A percentile compares a stretch with the other conserved stretches of the same genome.
Conservation (phyloP, 768 basidiomycete genomes). For the Podaxis sp. region DNA sequence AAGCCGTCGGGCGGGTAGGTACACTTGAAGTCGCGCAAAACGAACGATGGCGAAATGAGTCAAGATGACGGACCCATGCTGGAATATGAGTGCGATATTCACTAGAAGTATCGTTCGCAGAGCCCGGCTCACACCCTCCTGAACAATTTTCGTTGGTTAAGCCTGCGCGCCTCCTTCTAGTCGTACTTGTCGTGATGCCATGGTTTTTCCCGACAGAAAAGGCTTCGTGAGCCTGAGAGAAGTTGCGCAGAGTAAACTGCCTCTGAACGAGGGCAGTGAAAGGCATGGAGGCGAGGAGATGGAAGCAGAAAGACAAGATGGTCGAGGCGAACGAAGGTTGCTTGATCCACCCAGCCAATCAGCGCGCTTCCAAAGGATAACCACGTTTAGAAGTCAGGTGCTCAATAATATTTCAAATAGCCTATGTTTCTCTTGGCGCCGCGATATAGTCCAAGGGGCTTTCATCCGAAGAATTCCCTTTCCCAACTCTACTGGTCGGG, state of each 20-base stretch:
- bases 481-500: too few species aligned
- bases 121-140: not conserved
- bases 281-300: not conserved
- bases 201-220: not conserved
- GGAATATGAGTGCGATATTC: not conserved
- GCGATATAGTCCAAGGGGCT: too few species aligned
- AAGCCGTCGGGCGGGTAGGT: not conserved
- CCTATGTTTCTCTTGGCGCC: too few species aligned
- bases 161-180: not conserved
- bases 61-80: slow-evolving; percentile 5
- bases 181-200: not conserved
- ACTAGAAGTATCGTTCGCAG: too few species aligned
- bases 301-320: not conserved
- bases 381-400: not conserved
- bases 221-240: not conserved
- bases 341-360: slow-evolving; percentile 11
- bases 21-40: not conserved
- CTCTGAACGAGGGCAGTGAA: slow-evolving; percentile 12
- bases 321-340: not conserved
- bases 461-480: too few species aligned
- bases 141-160: not conserved
- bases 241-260: not conserved
- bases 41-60: slow-evolving; percentile 7
- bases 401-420: not conserved
- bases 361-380: not conserved